Evolutionary conservation across 768 basidiomycete species (phyloP).

Genomic region (Podaxis sp.): DNA sequence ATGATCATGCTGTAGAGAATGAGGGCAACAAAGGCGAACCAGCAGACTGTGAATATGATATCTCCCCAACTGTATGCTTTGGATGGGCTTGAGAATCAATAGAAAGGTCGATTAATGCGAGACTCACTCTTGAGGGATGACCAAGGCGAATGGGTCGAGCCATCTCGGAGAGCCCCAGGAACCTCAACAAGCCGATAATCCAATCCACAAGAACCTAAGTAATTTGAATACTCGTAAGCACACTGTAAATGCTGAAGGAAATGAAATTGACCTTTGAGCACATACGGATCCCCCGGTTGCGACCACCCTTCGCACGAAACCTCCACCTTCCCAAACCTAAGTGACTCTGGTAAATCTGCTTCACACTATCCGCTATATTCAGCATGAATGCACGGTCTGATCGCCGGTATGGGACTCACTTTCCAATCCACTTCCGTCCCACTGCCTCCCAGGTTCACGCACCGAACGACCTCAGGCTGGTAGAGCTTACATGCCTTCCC

Average conservation of each 20-base stretch:
- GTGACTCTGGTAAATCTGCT: conserved; percentile 79
- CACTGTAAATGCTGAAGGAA: background rate
- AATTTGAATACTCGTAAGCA: background rate
- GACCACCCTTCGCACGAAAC: conserved; percentile 93
- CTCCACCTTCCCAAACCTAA: conserved; percentile 83
- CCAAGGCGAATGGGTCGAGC: conserved; percentile 25
- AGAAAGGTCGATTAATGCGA: background rate
- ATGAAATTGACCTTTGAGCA: conserved; percentile 67
- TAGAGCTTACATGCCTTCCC: conserved; percentile 77
- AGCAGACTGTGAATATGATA: conserved; percentile 54
- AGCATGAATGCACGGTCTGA: background rate
- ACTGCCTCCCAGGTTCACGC: conserved; percentile 69
- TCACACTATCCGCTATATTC: conserved; percentile 56
- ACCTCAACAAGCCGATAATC: conserved; percentile 80
- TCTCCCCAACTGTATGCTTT: conserved; percentile 47
- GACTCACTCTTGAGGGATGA: conserved; percentile 29
- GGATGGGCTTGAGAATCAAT: background rate
- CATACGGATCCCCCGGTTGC: conserved; percentile 75
- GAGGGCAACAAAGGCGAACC: conserved; percentile 49
- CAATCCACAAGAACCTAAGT: conserved; percentile 79
- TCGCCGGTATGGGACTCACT: conserved; percentile 37
- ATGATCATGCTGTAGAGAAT: conserved; percentile 58
- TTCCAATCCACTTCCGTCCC: conserved; percentile 91
- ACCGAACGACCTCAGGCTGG: conserved; percentile 84
- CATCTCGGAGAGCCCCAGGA: conserved; percentile 42